A percentile compares a stretch with the other conserved stretches of the same genome.
These are phyloP conservation scores for Lithohypha guttulata DNA, from an alignment of 2,329 filamentous ascomycete genomes.

Conservation along the genomic window DNA sequence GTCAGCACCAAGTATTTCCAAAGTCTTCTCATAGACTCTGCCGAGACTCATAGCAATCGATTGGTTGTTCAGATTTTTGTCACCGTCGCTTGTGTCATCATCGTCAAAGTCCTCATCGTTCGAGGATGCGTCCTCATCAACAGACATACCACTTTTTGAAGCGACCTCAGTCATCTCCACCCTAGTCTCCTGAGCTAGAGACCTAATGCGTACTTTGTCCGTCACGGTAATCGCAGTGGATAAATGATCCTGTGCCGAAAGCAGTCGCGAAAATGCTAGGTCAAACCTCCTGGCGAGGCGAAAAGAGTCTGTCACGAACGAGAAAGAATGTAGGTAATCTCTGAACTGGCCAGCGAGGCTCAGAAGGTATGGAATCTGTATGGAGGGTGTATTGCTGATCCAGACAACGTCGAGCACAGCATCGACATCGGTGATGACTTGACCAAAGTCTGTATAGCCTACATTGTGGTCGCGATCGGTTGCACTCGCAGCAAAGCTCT, in stretches of 20 bases:
- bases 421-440: conserved; percentile 65
- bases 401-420: conserved; percentile 69
- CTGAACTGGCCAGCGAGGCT: conserved; percentile 63
- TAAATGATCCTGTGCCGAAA: conserved; percentile 45
- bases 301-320: conserved; percentile 60
- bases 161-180: conserved; percentile 17
- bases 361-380: conserved; percentile 77
- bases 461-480: conserved; percentile 28
- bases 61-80: conserved; percentile 6
- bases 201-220: conserved; percentile 70
- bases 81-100: conserved; percentile 8
- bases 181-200: conserved; percentile 19
- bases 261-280: conserved; percentile 65
- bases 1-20: conserved; percentile 21
- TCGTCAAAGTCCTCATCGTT: conserved; percentile 14
- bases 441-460: conserved; percentile 53
- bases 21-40: conserved; percentile 17
- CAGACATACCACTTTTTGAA: conserved; percentile 11
- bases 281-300: conserved; percentile 66
- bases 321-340: conserved; percentile 62
- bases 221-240: conserved; percentile 54
- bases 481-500: conserved; percentile 33
- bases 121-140: conserved; percentile 12
- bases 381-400: conserved; percentile 73
- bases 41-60: conserved; percentile 13